Evolutionary conservation across 371 early-diverging fungal species (phyloP), one percentile per base, ranked within the genome.

Genomic region (Mortierella sp.): DNA sequence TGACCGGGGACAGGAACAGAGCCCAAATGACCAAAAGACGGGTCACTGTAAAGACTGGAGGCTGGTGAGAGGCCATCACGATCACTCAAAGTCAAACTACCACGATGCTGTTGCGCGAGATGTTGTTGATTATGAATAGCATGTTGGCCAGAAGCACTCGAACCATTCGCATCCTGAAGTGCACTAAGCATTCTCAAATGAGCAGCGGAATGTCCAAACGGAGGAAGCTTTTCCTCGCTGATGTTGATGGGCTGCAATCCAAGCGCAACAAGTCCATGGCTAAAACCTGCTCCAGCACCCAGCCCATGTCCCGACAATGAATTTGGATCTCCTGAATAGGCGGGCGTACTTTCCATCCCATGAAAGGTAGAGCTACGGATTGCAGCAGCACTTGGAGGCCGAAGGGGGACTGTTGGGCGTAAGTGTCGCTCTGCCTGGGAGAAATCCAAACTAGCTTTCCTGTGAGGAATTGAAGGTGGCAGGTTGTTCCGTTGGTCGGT

Each of bases 401-500:
- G 60, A 57, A 71, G 63, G 0, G 77, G 77, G 19, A 76, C 57
- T n/a, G 55, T 61, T 11, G 77, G 68, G 18, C 77, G 77, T 11
- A 76, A 58, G n/a, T 60, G 48, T 2, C 79, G 70, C 44, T 79
- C 79, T 2, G 62, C 28, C 29, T 79, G 72, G 6, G 79, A 72
- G 47, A 79, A 79, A 50, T 79, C 79, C 47, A 79, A 60, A 11
- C 79, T 79, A 15, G 70, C 79, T 52, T 79, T 79, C 23, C 79
- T 62, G 28, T 79, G 73, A 19, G 79, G 79, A n/a, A 79, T 70
- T n/a, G 65, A 52, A 0, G 79, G 79, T 5, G 79, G 79, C 0
- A 79, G 43, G 19, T 66, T 72, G 56, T 21, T 63, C 51, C 66
- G 52, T 6, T 55, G 7, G 29, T 77, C 69, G 12, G 48, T 58